Base-by-base conservation (phyloP, 2,329 filamentous ascomycete species). In the Gaeumannomyces tritici region DNA sequence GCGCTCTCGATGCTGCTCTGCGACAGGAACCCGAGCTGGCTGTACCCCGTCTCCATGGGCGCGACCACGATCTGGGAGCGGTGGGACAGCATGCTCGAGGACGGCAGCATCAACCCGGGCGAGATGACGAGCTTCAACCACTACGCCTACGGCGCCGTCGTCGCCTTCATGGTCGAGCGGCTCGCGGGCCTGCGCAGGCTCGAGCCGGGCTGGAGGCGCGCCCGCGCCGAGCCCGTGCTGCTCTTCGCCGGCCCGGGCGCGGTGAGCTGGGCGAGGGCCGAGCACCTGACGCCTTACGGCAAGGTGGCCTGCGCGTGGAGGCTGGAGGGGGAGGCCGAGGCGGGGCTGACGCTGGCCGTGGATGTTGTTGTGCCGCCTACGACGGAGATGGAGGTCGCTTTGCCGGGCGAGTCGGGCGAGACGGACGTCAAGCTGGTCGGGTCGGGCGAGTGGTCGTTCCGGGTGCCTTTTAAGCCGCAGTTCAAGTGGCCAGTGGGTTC, bases 61-160 rank as follows among this genome's bases (percentile, higher is more conserved):
- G 74, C 72, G 2, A 77, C 75, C 1, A 77, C 74, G 1, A 69
- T 73, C 13, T 78, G 75, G 75, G 76, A 78, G 67, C 71, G 76
- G 8, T 77, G 75, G 75, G 74, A 78, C 63, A 71, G 69, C 54
- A 69, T 77, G 67, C 65, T 75, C 28, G 71, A 73, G 0, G 70
- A 76, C 62, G 74, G 73, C 0, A 66, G 57, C 9, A 68, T 77
- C 61, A 77, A 77, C 63, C 70, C 74, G 1, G 72, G 74, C 13
- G 63, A 69, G 29, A 77, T 77, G 76, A 77, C 75, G 1, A 73
- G 71, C 62, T 73, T 75, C 65, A 76, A 78, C 65, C 75, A 78
- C 65, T 77, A 77, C 63, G 73, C 76, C 1, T 72, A 75, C 13
- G 75, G 75, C 15, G 71, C 71, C 33, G 73, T 77, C 51, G 73